These are phyloP conservation scores for Orychophragmus violaceus DNA, from an alignment of 345 rosid genomes.

Conservation along the genomic window DNA sequence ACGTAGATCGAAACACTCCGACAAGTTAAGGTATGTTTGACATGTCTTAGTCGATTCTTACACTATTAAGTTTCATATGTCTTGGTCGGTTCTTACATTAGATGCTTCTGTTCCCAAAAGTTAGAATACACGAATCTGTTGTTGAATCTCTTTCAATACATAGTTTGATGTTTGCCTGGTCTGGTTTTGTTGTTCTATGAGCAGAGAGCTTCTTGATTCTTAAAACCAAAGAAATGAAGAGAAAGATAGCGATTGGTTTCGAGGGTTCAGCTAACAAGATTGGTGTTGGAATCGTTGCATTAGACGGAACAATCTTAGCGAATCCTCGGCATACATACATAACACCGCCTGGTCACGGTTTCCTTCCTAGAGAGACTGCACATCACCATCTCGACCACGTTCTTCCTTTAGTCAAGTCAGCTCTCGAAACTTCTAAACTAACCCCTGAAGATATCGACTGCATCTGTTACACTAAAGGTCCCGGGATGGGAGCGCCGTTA, in stretches of 20 bases:
- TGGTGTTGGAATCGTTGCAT: conserved; percentile 76
- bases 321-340: conserved; percentile 95
- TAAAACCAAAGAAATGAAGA: conserved; percentile 42
- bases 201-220: background rate
- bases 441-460: conserved; percentile 74
- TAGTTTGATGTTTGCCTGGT: background rate
- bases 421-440: conserved; percentile 52
- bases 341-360: conserved; percentile 95
- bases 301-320: conserved; percentile 75
- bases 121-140: no score
- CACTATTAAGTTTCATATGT: no score
- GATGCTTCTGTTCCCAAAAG: background rate
- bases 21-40: background rate
- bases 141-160: background rate
- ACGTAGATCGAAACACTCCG: no score
- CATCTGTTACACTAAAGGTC: conserved; percentile 89
- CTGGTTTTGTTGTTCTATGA: no score
- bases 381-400: conserved; percentile 77
- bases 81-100: background rate
- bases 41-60: background rate
- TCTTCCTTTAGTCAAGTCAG: conserved; percentile 70
- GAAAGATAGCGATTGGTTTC: no score
- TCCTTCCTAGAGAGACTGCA: conserved; percentile 91
- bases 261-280: no score
- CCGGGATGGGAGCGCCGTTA: conserved; percentile 93